These are phyloP conservation scores for Globisporangium takayamanum DNA, from an alignment of 352 stramenopile species.

Conservation along the genomic window DNA sequence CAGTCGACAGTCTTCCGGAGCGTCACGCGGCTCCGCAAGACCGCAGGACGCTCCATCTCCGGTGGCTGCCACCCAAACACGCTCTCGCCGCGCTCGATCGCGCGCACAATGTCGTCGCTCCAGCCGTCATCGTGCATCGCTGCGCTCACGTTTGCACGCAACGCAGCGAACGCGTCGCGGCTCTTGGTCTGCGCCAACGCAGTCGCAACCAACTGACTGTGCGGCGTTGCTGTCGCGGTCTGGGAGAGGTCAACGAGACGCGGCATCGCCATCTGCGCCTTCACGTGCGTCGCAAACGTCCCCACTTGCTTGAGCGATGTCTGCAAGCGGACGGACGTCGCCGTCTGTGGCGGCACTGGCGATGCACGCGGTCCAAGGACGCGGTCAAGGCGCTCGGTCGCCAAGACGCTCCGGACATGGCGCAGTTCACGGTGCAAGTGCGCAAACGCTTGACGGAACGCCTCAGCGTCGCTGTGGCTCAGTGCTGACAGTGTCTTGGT, in stretches of 20 bases:
- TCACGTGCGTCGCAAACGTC: constrained; percentile 40
- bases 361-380: constrained; percentile 26
- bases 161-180: constrained; percentile 26
- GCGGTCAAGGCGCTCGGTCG: constrained; percentile 53
- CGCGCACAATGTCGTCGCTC: constrained; percentile 45
- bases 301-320: constrained; percentile 42
- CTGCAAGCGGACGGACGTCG: constrained; percentile 21
- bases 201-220: constrained; percentile 40
- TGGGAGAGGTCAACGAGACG: constrained; percentile 50
- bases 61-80: constrained; percentile 72
- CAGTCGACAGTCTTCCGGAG: constrained; percentile 10
- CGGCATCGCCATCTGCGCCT: constrained; percentile 60
- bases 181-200: constrained; percentile 43
- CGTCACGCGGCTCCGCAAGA: constrained; percentile 57
- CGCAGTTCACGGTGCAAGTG: constrained; percentile 51
- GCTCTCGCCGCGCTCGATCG: constrained; percentile 52
- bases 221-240: constrained; percentile 15
- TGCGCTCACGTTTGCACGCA: constrained; percentile 38
- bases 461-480: constrained; percentile 39
- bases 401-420: constrained; percentile 37
- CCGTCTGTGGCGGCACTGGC: background rate
- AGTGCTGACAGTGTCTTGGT: constrained; percentile 23
- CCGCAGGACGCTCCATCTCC: constrained; percentile 60
- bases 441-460: constrained; percentile 51
- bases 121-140: constrained; percentile 46